phyloP scores from a whole-genome alignment of 2,329 filamentous ascomycete species.

The Purpureocillium takamizusanense region DNA sequence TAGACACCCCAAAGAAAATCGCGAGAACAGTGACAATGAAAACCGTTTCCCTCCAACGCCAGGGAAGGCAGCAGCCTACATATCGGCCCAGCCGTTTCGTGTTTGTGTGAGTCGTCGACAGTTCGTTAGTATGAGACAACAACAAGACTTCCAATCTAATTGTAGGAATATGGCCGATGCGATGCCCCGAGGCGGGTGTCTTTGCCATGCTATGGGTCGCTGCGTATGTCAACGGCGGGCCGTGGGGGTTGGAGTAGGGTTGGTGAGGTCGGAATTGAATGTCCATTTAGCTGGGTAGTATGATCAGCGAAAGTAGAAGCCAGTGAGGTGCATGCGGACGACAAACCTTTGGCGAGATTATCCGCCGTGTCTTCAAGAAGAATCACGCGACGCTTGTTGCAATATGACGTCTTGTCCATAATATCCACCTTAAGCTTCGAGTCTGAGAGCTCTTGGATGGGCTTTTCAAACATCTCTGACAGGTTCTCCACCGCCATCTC shows the following conservation, averaged over 20 bases:
- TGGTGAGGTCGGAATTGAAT: conserved; percentile 18
- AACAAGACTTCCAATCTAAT: background rate
- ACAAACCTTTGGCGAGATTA: conserved; percentile 73
- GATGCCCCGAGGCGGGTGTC: no score
- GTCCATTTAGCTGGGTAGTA: conserved; percentile 33
- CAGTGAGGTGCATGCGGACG: conserved; percentile 17
- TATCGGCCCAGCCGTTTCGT: conserved; percentile 2
- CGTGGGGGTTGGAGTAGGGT: background rate
- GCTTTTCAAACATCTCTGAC: conserved; percentile 99
- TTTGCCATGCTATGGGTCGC: no score
- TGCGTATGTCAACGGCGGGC: conserved; percentile 3
- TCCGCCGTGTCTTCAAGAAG: conserved; percentile 87
- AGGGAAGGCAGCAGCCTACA: background rate
- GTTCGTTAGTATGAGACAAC: background rate
- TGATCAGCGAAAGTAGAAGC: conserved; percentile 13
- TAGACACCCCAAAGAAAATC: background rate
- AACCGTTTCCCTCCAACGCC: conserved; percentile 1
- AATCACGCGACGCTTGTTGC: conserved; percentile 84
- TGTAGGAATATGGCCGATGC: no score
- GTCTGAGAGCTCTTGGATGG: conserved; percentile 72
- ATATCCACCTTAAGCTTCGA: conserved; percentile 96
- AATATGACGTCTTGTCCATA: conserved; percentile 97
- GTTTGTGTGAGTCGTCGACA: conserved; percentile 1
- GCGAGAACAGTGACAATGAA: background rate
- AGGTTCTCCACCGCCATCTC: conserved; percentile 95